Evolutionary conservation across 768 basidiomycete genomes (phyloP).

Genomic region (Pleurotus ostreatus): DNA sequence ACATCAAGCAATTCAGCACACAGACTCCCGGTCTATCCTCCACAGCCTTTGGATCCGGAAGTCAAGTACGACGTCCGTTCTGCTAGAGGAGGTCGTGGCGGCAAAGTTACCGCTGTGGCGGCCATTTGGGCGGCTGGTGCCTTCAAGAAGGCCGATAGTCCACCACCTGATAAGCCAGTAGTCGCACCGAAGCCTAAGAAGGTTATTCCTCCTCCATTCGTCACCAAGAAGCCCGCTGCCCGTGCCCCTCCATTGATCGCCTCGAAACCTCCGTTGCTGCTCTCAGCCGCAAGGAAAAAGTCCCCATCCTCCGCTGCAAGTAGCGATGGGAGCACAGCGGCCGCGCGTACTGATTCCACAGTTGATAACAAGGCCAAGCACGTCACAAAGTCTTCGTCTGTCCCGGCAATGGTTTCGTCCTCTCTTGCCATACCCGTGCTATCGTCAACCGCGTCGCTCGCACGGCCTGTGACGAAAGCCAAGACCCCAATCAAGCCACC

Average conservation of each 20-base stretch:
- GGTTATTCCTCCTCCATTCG: background rate
- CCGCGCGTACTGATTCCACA: background rate
- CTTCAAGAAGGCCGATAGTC: conserved; percentile 10
- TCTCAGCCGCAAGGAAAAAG: conserved; percentile 8
- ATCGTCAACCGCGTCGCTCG: conserved; percentile 75
- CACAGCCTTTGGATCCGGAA: conserved; percentile 40
- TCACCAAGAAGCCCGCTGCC: background rate
- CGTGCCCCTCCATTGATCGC: conserved; percentile 3
- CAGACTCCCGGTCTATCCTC: conserved; percentile 26
- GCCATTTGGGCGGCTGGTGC: conserved; percentile 69
- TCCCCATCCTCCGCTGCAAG: conserved; percentile 2
- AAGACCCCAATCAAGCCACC: conserved; percentile 26
- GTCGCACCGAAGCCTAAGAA: background rate
- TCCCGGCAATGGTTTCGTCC: conserved; percentile 65
- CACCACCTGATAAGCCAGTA: conserved; percentile 4
- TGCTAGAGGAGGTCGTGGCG: conserved; percentile 74
- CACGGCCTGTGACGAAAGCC: conserved; percentile 34
- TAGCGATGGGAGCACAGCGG: background rate
- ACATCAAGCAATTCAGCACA: conserved; percentile 8
- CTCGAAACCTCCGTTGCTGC: conserved; percentile 3
- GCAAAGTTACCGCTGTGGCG: conserved; percentile 68
- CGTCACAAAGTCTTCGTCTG: conserved; percentile 57
- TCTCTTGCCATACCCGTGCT: conserved; percentile 71
- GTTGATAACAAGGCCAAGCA: conserved; percentile 23
- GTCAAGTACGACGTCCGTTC: conserved; percentile 72